Conservation (phyloP, 1,139 yeast species). For the Petasospora fabianii region DNA sequence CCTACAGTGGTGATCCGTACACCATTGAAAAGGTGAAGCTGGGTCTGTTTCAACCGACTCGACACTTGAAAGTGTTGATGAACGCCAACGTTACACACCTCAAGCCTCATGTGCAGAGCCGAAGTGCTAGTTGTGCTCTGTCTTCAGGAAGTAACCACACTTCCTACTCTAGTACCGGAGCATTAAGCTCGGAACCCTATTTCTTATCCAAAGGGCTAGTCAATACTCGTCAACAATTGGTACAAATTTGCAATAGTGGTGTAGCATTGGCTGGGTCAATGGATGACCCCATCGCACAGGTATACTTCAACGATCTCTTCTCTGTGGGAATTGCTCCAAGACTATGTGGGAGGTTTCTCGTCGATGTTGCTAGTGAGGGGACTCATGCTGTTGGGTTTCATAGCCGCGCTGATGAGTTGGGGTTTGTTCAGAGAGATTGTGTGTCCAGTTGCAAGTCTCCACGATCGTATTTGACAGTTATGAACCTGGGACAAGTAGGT, state of each 20-base stretch:
- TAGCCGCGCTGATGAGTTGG: neutral
- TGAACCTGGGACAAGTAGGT: conserved; percentile 12
- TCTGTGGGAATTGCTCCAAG: conserved; percentile 30
- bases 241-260: conserved; percentile 32
- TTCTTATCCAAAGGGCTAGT: conserved; percentile 42
- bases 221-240: conserved; percentile 36
- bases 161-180: too few species aligned
- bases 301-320: conserved; percentile 43
- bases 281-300: conserved; percentile 45
- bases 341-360: conserved; percentile 1
- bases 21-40: conserved; percentile 1
- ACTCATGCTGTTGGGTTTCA: conserved; percentile 7
- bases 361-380: conserved; percentile 7
- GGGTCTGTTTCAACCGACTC: neutral
- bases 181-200: conserved; percentile 29
- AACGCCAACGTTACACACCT: conserved; percentile 9
- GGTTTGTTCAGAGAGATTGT: conserved; percentile 2
- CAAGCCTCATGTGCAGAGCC: neutral
- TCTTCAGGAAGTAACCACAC: neutral
- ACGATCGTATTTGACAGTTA: conserved; percentile 9
- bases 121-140: neutral
- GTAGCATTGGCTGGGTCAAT: conserved; percentile 41
- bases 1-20: neutral
- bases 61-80: conserved; percentile 10
- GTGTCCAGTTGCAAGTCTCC: conserved; percentile 1